A percentile compares a stretch with the other conserved stretches of the same genome.
phyloP scores from a whole-genome alignment of 257 asterid genomes.

The Forsythia viridissima region DNA sequence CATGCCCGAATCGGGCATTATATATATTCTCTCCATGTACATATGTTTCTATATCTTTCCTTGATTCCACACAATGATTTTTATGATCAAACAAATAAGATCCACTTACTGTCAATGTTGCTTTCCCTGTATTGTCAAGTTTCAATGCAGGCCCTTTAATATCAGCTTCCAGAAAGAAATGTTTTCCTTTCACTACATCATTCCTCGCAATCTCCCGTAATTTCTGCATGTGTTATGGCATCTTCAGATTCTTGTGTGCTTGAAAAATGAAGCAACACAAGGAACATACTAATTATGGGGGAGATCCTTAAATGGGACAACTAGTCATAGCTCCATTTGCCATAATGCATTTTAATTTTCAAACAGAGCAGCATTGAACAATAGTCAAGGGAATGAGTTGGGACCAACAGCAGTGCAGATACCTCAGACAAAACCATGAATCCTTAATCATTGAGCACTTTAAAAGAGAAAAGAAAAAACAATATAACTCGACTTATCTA shows the following conservation, averaged over 20 bases:
- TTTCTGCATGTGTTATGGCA: conserved; percentile 49
- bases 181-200: conserved; percentile 80
- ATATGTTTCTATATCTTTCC: conserved; percentile 5
- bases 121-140: conserved; percentile 91
- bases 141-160: conserved; percentile 84
- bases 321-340: background rate
- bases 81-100: conserved; percentile 5
- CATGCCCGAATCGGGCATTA: too few species aligned
- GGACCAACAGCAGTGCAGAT: background rate
- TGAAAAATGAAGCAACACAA: conserved; percentile 11
- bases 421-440: background rate
- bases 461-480: background rate
- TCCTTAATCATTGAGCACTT: background rate
- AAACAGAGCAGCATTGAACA: background rate
- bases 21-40: too few species aligned
- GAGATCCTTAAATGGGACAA: background rate
- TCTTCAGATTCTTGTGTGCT: background rate
- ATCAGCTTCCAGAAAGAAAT: conserved; percentile 85
- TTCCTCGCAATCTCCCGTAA: conserved; percentile 61
- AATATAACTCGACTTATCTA: background rate
- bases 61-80: background rate
- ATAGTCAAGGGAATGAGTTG: background rate
- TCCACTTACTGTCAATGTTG: conserved; percentile 76
- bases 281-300: background rate
- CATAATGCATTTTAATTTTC: background rate